Percentiles rank a stretch among this genome's conserved stretches.
phyloP scores from a whole-genome alignment of 768 basidiomycete species.

The Rhodotorula graminis region DNA sequence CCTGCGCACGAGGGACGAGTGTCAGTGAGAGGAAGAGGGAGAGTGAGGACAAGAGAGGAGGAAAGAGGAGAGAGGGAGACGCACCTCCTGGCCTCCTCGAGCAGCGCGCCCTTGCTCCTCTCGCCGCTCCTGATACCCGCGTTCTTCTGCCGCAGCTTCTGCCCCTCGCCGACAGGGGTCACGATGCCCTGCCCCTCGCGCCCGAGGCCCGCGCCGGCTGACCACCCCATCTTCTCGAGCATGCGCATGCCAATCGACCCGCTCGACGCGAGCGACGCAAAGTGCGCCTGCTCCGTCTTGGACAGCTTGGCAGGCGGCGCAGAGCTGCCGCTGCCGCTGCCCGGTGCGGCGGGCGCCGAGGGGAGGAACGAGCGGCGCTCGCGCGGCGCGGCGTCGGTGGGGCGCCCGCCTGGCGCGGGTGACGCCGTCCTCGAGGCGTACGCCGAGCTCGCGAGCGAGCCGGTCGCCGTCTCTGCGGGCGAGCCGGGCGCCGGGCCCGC shows the following conservation, averaged over 20 bases:
- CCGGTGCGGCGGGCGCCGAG: background rate
- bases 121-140: constrained; percentile 85
- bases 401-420: constrained; percentile 46
- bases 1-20: constrained; percentile 43
- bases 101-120: constrained; percentile 75
- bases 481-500: background rate
- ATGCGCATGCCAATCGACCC: constrained; percentile 79
- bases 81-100: constrained; percentile 66
- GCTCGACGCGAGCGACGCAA: constrained; percentile 60
- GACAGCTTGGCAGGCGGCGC: constrained; percentile 54
- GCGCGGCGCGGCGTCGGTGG: constrained; percentile 37
- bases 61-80: background rate
- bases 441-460: background rate
- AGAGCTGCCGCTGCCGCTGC: constrained; percentile 36
- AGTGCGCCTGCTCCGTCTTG: constrained; percentile 69
- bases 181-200: constrained; percentile 71
- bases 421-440: background rate
- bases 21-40: background rate
- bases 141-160: constrained; percentile 70
- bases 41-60: background rate
- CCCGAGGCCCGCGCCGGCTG: constrained; percentile 72
- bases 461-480: background rate
- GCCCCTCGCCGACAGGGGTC: constrained; percentile 79
- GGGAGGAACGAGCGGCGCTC: constrained; percentile 57
- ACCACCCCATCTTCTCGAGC: constrained; percentile 95